Evolutionary conservation across 2,329 filamentous ascomycete genomes (phyloP).

Genomic region (Cladophialophora bantiana): DNA sequence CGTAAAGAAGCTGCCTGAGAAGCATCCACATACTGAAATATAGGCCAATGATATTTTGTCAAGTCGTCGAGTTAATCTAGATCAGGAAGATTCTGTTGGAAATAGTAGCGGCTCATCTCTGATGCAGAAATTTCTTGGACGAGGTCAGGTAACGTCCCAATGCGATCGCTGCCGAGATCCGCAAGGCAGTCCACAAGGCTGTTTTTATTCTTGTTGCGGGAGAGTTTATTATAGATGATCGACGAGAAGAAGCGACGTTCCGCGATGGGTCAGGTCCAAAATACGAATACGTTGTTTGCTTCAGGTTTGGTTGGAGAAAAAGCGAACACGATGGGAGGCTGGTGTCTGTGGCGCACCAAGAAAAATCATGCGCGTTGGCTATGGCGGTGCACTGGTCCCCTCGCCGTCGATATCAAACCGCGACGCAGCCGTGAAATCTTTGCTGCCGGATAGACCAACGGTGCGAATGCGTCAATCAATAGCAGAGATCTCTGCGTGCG

Average conservation of each 20-base stretch:
- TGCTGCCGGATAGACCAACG: neutral
- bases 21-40: constrained; percentile 7
- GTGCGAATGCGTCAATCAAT: neutral
- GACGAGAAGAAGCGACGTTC: neutral
- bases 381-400: neutral
- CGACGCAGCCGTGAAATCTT: neutral
- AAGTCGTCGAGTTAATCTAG: neutral
- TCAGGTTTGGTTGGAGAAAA: neutral
- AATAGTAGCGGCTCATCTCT: neutral
- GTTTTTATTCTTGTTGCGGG: constrained; percentile 6
- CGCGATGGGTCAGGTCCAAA: neutral
- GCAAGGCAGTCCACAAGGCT: constrained; percentile 18
- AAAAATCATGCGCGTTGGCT: neutral
- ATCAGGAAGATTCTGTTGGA: constrained; percentile 19
- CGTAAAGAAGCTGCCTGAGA: neutral
- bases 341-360: neutral
- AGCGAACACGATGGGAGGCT: constrained; percentile 1
- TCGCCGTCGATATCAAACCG: neutral
- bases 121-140: neutral
- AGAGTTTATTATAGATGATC: neutral
- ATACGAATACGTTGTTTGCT: constrained; percentile 13
- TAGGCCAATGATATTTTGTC: neutral
- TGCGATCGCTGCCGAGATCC: neutral
- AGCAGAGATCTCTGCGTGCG: neutral
- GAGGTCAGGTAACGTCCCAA: too few species aligned